Conservation (phyloP, 306 rosid species). For the Corylus heterophylla region DNA sequence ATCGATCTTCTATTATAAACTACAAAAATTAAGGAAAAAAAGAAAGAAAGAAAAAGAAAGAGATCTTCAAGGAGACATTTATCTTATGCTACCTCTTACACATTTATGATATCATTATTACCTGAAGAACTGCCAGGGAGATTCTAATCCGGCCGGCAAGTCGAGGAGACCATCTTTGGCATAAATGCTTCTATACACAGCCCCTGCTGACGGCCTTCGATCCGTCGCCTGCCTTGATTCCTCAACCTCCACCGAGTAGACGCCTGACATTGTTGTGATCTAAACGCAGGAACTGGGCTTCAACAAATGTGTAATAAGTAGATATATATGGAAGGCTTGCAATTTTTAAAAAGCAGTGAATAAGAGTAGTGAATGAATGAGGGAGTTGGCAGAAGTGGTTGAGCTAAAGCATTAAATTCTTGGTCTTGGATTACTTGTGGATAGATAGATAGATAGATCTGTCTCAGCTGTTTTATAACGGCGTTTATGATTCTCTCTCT, state of each 20-base stretch:
- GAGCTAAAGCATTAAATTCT: slow-evolving; percentile 59
- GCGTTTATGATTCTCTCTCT: slow-evolving; percentile 28
- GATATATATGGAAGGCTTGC: background rate
- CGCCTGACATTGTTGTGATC: slow-evolving; percentile 35
- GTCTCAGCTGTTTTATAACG: slow-evolving; percentile 22
- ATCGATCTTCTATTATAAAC: too few species aligned
- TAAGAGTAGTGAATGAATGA: background rate
- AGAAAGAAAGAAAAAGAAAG: too few species aligned
- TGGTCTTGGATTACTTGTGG: background rate
- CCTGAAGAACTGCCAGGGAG: slow-evolving; percentile 98
- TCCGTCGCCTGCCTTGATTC: slow-evolving; percentile 47
- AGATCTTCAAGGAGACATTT: too few species aligned
- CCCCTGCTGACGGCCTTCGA: slow-evolving; percentile 70
- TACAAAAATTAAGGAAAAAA: too few species aligned
- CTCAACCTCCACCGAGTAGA: slow-evolving; percentile 65
- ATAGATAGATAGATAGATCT: background rate
- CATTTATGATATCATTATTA: background rate
- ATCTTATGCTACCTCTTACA: too few species aligned
- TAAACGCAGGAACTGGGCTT: slow-evolving; percentile 21
- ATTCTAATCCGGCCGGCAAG: slow-evolving; percentile 51
- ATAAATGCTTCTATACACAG: slow-evolving; percentile 77
- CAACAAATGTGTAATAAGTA: slow-evolving; percentile 1
- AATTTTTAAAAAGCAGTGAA: background rate
- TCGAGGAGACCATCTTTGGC: slow-evolving; percentile 71
- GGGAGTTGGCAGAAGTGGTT: slow-evolving; percentile 35